Percentiles rank a stretch among this genome's conserved stretches.
phyloP scores from a whole-genome alignment of 2,329 filamentous ascomycete species.

The Grosmannia serpens region DNA sequence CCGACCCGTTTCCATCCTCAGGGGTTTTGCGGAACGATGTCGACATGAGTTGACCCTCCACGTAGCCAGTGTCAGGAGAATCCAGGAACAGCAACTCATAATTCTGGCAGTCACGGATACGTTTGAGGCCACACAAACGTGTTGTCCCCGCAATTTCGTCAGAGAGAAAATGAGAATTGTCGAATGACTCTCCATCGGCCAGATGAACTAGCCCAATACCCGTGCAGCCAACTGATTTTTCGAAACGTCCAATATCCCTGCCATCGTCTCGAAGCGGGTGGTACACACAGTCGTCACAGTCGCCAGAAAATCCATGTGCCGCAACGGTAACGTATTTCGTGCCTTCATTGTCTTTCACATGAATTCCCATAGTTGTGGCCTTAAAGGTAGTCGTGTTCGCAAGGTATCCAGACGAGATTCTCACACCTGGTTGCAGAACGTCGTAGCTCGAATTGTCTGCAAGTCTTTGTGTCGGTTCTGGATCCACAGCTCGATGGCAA shows the following conservation, averaged over 20 bases:
- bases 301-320: no score
- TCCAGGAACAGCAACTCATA: neutral
- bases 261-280: neutral
- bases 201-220: neutral
- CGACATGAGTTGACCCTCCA: neutral
- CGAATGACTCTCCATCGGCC: neutral
- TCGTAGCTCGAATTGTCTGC: no score
- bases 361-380: no score
- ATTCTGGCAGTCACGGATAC: neutral
- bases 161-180: neutral
- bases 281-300: neutral
- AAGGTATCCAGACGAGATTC: no score
- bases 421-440: no score
- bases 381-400: no score
- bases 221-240: neutral
- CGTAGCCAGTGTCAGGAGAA: neutral
- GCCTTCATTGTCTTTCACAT: no score
- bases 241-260: neutral
- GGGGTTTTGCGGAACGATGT: neutral
- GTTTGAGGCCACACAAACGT: neutral
- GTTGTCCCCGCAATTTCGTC: neutral
- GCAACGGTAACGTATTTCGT: no score
- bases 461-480: no score
- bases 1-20: neutral
- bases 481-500: no score